These are phyloP conservation scores for Alternaria sp. DNA, from an alignment of 2,329 filamentous ascomycete genomes.

Conservation along the genomic window DNA sequence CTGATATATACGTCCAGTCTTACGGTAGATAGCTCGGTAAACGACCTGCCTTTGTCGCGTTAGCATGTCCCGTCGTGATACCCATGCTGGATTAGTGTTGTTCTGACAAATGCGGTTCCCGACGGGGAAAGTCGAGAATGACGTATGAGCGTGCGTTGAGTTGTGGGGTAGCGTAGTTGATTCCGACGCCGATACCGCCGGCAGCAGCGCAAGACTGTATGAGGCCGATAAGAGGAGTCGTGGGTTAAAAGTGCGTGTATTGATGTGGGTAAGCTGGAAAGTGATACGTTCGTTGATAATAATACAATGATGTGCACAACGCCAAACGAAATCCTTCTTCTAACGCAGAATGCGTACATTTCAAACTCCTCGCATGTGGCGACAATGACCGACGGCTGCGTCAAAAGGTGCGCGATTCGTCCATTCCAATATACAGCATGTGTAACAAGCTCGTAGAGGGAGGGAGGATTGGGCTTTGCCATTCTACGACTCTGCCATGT, in stretches of 20 bases:
- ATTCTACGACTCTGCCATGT: constrained; percentile 20
- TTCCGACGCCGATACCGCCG: not conserved
- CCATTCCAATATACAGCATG: not conserved
- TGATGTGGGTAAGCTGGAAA: not conserved
- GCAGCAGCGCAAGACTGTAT: not conserved
- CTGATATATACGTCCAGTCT: not conserved
- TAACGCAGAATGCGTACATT: not conserved
- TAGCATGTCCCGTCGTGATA: not conserved
- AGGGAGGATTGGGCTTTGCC: not conserved
- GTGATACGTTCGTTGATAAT: constrained; percentile 3
- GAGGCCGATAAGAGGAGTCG: not conserved
- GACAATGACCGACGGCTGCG: not conserved
- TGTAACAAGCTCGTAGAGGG: not conserved
- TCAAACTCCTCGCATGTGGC: not conserved
- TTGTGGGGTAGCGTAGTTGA: constrained; percentile 7
- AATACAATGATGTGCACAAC: constrained; percentile 13
- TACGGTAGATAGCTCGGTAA: constrained; percentile 1
- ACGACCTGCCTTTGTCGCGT: constrained; percentile 9
- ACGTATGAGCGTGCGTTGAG: constrained; percentile 15
- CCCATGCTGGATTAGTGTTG: not conserved
- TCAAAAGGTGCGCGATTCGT: not conserved
- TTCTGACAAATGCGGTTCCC: constrained; percentile 18
- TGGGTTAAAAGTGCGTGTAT: not conserved
- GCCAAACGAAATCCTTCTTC: not conserved
- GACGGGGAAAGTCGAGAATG: constrained; percentile 27